A percentile compares a stretch with the other conserved stretches of the same genome.
Evolutionary conservation across 1,284 basidiomycete species (phyloP).

Genomic region (Puccinia triticina): DNA sequence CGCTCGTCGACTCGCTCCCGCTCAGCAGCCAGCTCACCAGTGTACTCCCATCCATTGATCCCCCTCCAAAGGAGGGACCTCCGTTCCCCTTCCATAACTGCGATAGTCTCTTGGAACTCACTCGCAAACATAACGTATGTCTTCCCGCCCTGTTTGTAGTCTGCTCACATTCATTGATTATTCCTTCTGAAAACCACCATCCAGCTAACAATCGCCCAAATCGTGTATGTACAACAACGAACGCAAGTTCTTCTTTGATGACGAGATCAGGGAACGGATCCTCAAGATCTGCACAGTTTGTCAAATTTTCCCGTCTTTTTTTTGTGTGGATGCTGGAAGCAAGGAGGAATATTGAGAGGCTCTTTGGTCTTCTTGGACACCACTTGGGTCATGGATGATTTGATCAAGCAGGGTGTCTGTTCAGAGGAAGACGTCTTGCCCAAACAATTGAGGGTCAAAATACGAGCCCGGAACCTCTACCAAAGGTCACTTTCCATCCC

Average conservation of each 20-base stretch:
- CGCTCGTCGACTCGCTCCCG: conserved; percentile 61
- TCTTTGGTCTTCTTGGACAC: conserved; percentile 63
- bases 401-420: conserved; percentile 45
- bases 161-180: conserved; percentile 24
- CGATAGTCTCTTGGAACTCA: conserved; percentile 74
- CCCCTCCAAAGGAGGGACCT: conserved; percentile 63
- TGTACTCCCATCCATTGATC: conserved; percentile 11
- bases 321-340: conserved; percentile 53
- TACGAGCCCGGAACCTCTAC: conserved; percentile 69
- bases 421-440: conserved; percentile 66
- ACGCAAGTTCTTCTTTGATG: conserved; percentile 74
- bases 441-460: conserved; percentile 75
- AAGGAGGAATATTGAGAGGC: conserved; percentile 30
- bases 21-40: conserved; percentile 55
- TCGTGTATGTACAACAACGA: conserved; percentile 97
- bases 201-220: conserved; percentile 87
- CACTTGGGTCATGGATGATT: conserved; percentile 48
- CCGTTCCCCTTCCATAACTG: conserved; percentile 84
- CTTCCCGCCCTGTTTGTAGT: neutral
- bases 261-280: conserved; percentile 76
- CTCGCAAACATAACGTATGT: conserved; percentile 78
- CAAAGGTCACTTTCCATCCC: conserved; percentile 69
- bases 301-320: neutral
- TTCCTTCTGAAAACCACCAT: conserved; percentile 51
- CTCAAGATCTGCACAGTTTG: conserved; percentile 57